Conservation (phyloP, 2,329 filamentous ascomycete genomes). For the Westerdykella sp. region DNA sequence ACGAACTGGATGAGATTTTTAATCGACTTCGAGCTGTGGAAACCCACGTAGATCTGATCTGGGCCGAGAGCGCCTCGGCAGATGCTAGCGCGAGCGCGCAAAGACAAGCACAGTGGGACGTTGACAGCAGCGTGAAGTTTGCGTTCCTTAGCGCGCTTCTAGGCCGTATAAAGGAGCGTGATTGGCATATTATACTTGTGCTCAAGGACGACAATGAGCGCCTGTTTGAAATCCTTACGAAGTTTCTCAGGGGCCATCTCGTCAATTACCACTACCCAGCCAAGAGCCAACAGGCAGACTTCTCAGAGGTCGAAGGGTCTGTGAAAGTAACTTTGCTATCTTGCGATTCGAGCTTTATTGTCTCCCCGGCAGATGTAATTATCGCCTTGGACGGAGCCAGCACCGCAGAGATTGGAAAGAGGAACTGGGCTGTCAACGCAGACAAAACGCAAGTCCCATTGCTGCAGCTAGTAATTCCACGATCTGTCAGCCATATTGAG, state of each 20-base stretch:
- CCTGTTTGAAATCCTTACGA: slow-evolving; percentile 20
- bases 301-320: slow-evolving; percentile 7
- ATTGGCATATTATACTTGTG: slow-evolving; percentile 26
- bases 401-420: slow-evolving; percentile 20
- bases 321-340: slow-evolving; percentile 35
- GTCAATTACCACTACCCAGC: slow-evolving; percentile 23
- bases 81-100: slow-evolving; percentile 17
- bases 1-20: slow-evolving; percentile 15
- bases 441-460: slow-evolving; percentile 20
- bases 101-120: slow-evolving; percentile 21
- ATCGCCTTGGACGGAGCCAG: slow-evolving; percentile 37
- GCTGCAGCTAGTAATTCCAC: slow-evolving; percentile 38
- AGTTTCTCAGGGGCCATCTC: slow-evolving; percentile 11
- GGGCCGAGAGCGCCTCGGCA: slow-evolving; percentile 13
- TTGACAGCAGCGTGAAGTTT: slow-evolving; percentile 30
- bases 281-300: slow-evolving; percentile 9
- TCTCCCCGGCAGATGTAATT: slow-evolving; percentile 33
- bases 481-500: slow-evolving; percentile 42
- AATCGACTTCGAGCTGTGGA: slow-evolving; percentile 22
- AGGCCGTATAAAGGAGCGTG: slow-evolving; percentile 12
- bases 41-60: slow-evolving; percentile 29
- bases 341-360: slow-evolving; percentile 12
- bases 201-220: slow-evolving; percentile 16
- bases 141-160: slow-evolving; percentile 24
- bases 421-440: slow-evolving; percentile 18